Evolutionary conservation across 2,329 filamentous ascomycete genomes (phyloP).

Genomic region (Zasmidium angulare): DNA sequence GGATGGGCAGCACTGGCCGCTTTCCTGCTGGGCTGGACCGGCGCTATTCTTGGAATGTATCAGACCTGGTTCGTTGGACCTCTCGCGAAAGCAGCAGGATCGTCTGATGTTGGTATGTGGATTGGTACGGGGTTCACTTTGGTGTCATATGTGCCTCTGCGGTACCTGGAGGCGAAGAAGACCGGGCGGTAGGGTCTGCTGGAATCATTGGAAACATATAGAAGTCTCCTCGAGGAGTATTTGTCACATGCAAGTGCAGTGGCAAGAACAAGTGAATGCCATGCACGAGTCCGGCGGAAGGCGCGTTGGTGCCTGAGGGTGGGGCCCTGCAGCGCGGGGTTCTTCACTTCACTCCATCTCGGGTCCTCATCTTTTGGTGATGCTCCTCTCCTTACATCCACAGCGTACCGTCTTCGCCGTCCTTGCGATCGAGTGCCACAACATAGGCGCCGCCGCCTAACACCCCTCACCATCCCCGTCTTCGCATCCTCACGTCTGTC

Average conservation of each 20-base stretch:
- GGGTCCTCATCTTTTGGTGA: no score
- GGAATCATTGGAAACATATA: no score
- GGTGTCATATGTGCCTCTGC: background rate
- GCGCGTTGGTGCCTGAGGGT: no score
- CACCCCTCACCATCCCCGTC: background rate
- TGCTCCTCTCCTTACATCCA: no score
- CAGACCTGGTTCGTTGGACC: slow-evolving; percentile 29
- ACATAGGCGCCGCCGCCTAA: background rate
- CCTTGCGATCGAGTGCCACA: no score
- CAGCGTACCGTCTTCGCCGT: no score
- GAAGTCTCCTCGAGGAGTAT: no score
- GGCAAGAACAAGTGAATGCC: no score
- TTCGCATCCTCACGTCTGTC: background rate
- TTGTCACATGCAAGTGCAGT: no score
- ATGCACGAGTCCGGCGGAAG: no score
- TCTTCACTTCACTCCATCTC: no score
- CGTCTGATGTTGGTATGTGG: background rate
- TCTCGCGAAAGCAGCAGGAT: slow-evolving; percentile 11
- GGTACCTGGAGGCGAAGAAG: background rate
- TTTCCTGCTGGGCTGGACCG: slow-evolving; percentile 28
- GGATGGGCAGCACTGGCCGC: slow-evolving; percentile 40
- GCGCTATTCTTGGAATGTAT: slow-evolving; percentile 28
- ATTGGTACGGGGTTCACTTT: background rate
- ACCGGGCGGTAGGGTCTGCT: background rate
- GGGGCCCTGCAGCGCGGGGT: no score